Conservation (phyloP, 1,284 basidiomycete genomes). For the Leccinum subrobustum region DNA sequence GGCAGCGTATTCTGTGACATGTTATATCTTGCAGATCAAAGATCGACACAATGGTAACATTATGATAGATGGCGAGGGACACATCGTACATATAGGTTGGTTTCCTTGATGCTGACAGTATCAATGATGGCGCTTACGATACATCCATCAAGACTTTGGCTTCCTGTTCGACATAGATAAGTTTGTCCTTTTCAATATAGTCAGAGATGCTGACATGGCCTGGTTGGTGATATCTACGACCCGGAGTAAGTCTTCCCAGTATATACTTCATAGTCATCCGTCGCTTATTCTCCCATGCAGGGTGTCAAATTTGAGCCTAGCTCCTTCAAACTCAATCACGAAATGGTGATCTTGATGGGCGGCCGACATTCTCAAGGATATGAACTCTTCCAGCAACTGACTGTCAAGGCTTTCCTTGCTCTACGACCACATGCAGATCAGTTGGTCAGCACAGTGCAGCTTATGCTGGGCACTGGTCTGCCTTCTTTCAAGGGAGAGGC, state of each 20-base stretch:
- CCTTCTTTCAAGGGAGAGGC: slow-evolving; percentile 96
- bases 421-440: slow-evolving; percentile 90
- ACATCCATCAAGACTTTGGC: slow-evolving; percentile 77
- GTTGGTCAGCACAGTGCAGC: slow-evolving; percentile 81
- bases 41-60: slow-evolving; percentile 99
- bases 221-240: slow-evolving; percentile 41
- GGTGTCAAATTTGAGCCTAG: slow-evolving; percentile 97
- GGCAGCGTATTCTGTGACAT: slow-evolving; percentile 99
- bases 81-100: slow-evolving; percentile 91
- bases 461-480: slow-evolving; percentile 95
- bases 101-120: slow-evolving; percentile 8
- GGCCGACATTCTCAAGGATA: slow-evolving; percentile 93
- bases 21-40: slow-evolving; percentile 97
- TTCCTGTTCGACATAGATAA: slow-evolving; percentile 98
- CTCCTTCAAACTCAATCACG: slow-evolving; percentile 97
- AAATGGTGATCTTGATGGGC: slow-evolving; percentile 98
- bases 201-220: slow-evolving; percentile 25
- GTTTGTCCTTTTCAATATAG: slow-evolving; percentile 37
- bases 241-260: slow-evolving; percentile 54
- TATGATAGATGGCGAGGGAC: slow-evolving; percentile 97
- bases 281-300: slow-evolving; percentile 38
- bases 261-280: neutral
- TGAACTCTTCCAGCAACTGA: slow-evolving; percentile 89
- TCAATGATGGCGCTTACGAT: slow-evolving; percentile 6
- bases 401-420: slow-evolving; percentile 95